phyloP scores from a whole-genome alignment of 345 rosid genomes.

The Syzygium aqueum region DNA sequence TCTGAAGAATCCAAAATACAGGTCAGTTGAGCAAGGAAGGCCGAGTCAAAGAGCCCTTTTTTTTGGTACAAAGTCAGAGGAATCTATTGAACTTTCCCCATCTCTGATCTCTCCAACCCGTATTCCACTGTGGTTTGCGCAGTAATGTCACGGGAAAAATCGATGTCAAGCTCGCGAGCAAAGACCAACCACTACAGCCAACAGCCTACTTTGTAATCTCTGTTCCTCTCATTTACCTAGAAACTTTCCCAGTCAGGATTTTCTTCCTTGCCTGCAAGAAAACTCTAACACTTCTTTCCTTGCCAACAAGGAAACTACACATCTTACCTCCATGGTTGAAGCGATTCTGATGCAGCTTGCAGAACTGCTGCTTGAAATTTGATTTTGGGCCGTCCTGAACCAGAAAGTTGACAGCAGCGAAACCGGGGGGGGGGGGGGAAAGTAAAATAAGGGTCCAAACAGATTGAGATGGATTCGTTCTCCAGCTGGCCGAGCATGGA shows the following conservation, averaged over 20 bases:
- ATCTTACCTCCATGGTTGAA: not conserved
- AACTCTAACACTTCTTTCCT: not conserved
- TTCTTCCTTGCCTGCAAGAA: not conserved
- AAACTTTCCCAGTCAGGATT: not conserved
- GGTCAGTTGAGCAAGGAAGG: not conserved
- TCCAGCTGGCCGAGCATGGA: constrained; percentile 30
- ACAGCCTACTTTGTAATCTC: not conserved
- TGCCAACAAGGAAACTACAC: not conserved
- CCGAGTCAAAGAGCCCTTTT: not conserved
- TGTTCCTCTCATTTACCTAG: not conserved
- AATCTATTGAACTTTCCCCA: not conserved
- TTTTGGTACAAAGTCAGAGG: not conserved
- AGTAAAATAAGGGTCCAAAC: not conserved
- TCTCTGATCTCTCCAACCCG: not conserved
- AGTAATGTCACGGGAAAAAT: not conserved
- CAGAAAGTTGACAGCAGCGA: not conserved
- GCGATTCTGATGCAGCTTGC: not conserved
- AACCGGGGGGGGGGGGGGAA: not conserved
- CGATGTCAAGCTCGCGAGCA: not conserved
- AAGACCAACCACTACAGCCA: not conserved
- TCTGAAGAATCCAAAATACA: not conserved
- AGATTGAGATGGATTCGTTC: constrained; percentile 10
- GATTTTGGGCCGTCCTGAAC: not conserved
- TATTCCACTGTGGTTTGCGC: not conserved
- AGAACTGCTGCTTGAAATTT: not conserved